Conservation (phyloP, 108 stramenopile species). For the Aurantiochytrium sp. region DNA sequence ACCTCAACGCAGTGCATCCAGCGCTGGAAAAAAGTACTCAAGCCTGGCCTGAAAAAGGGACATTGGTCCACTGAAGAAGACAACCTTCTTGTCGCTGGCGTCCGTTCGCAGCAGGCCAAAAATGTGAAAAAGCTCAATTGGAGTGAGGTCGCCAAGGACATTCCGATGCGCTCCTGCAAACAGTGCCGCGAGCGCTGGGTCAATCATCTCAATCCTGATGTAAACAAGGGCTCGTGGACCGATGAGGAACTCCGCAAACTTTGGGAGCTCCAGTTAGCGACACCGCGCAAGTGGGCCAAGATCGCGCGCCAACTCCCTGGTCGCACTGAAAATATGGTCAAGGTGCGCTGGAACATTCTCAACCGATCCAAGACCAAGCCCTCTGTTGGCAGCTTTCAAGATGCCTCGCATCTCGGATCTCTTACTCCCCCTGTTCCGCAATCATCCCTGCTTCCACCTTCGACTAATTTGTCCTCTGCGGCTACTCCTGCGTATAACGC, state of each 20-base stretch:
- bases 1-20: slow-evolving; percentile 49
- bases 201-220: slow-evolving; percentile 90
- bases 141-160: neutral
- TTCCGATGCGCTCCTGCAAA: slow-evolving; percentile 68
- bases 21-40: slow-evolving; percentile 56
- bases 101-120: neutral
- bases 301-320: slow-evolving; percentile 9
- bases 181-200: slow-evolving; percentile 98
- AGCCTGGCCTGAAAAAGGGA: slow-evolving; percentile 48
- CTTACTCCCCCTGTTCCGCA: no score
- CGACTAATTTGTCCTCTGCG: no score
- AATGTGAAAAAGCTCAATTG: neutral
- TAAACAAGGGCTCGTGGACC: slow-evolving; percentile 87
- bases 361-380: neutral
- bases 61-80: slow-evolving; percentile 19
- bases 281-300: slow-evolving; percentile 29
- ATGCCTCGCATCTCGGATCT: no score
- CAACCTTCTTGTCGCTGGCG: neutral
- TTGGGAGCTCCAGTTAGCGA: slow-evolving; percentile 9
- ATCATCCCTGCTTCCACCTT: no score
- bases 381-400: neutral
- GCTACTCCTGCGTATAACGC: no score
- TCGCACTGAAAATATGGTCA: neutral
- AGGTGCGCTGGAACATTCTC: slow-evolving; percentile 19
- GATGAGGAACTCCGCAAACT: slow-evolving; percentile 72